These are phyloP conservation scores for Sonneratia caseolaris DNA, from an alignment of 345 rosid species.

Conservation along the genomic window DNA sequence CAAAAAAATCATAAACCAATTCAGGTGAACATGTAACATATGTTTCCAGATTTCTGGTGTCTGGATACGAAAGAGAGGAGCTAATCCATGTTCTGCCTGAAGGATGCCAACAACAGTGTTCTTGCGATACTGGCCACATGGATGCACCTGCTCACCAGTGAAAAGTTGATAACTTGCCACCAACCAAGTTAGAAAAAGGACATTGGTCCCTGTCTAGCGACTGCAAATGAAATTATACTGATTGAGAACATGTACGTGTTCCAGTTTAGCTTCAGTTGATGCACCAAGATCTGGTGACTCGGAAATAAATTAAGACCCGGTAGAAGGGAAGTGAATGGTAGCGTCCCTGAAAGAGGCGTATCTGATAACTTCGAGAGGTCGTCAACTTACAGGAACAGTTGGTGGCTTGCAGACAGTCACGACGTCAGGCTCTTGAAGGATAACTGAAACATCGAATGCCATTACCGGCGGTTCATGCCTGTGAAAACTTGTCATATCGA, in stretches of 20 bases:
- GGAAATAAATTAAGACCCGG: neutral
- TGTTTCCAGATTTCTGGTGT: neutral
- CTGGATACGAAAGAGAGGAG: conserved; percentile 82
- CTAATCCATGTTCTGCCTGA: conserved; percentile 73
- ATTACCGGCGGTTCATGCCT: conserved; percentile 93
- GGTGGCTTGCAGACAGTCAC: conserved; percentile 81
- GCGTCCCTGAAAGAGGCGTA: neutral
- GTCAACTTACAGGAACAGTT: conserved; percentile 68
- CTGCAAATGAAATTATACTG: neutral
- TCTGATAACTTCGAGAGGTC: neutral
- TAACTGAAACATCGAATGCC: conserved; percentile 54
- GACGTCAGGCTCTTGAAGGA: conserved; percentile 60
- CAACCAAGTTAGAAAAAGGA: neutral
- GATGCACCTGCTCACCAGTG: conserved; percentile 55
- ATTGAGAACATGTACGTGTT: neutral
- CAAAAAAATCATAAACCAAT: neutral
- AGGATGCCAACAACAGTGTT: conserved; percentile 94
- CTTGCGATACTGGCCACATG: conserved; percentile 93
- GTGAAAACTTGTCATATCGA: conserved; percentile 11
- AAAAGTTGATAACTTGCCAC: neutral
- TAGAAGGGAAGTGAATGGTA: neutral
- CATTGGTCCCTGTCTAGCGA: neutral
- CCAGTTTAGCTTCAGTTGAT: neutral
- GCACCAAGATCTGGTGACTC: neutral
- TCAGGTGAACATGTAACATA: neutral